Evolutionary conservation across 192 early-diverging fungal species (phyloP), one percentile per base, ranked within the genome.

Genomic region (Coemansia sp.): DNA sequence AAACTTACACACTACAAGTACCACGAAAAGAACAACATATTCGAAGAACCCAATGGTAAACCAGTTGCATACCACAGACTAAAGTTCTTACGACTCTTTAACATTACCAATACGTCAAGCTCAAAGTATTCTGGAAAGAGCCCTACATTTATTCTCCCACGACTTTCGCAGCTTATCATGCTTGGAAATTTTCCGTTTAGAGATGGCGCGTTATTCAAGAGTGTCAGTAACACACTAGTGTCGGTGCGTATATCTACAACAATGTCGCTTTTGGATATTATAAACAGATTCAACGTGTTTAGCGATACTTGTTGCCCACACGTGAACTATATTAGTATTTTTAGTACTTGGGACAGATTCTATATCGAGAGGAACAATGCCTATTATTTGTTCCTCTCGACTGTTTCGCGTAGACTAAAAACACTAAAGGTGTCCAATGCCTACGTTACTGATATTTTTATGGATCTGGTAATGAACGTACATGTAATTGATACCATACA

Each of bases 381-480:
- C 0, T 60, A 60, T 16, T 60, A n/a, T 60, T 8, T 60, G 5
- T 60, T 60, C 18, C 57, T 60, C 15, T 60, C 57, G 31, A 33
- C 36, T 16, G 57, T 36, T 18, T 60, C 57, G 13, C 57, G 57
- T 24, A 31, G 57, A 18, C 7, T 60, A 60, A 34, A 4, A 33
- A 18, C 27, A 16, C 57, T 60, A 33, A 60, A 60, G 57, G 57
- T 60, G 29, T 3, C 5, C 4, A 60, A 60, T 16, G 57, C 57
- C 16, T 60, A 60, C 16, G 16, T 60, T 16, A 60, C 57, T 1
- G 57, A 60, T 33, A 60, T 60, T 7, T 60, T 60, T 18, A 60
- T 60, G 57, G 57, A 60, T 33, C n/a, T 60, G 57, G 57, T 60
- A 5, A 60, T 60, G 57, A 31, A 60, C 18, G 57, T 15, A 18